Evolutionary conservation across 192 early-diverging fungal genomes (phyloP), one percentile per base, ranked within the genome.

Genomic region (Kickxella alabastrina): DNA sequence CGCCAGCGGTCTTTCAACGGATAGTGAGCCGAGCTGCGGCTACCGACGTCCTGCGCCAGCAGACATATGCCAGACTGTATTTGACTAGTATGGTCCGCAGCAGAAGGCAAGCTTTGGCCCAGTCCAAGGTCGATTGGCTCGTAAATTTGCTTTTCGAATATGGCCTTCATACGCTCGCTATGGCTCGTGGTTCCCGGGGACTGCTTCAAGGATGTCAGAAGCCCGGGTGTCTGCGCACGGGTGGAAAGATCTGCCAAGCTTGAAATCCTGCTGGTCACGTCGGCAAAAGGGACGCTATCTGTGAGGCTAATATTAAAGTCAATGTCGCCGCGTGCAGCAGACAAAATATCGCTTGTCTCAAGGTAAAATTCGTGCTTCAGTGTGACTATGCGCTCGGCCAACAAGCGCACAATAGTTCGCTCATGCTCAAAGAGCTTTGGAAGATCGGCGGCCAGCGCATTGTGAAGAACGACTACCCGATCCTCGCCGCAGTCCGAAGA

Each of bases 361-460:
- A 28, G 13, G 15, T 59, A 63, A 52, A 74, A 74, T 5, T 56
- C 45, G 38, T 51, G 71, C 64, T 74, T 54, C 13, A 74, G 52
- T 7, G 32, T 23, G 6, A 43, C 60, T 10, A 74, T 36, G 38
- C 48, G 59, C 38, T 58, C 64, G 7, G 52, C 14, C 1, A 67
- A 35, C 25, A 74, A 52, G 15, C 46, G 63, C 31, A 74, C 55
- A 15, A 63, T 46, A 8, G 43, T 52, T 12, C 59, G 51, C 49
- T 74, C 71, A 28, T 74, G 49, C 8, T 63, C 63, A 55, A 74
- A 74, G 14, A 74, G 59, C 71, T 45, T 56, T 12, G 71, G 71
- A 18, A 74, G 64, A 10, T 74, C 71, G 31, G 36, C 39, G 5
- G 59, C 55, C 15, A 74, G 56, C 38, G 52, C 42, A 23, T 27